A percentile compares a stretch with the other conserved stretches of the same genome.
phyloP scores from a whole-genome alignment of 129 eudicot genomes.

The Lactuca saligna region DNA sequence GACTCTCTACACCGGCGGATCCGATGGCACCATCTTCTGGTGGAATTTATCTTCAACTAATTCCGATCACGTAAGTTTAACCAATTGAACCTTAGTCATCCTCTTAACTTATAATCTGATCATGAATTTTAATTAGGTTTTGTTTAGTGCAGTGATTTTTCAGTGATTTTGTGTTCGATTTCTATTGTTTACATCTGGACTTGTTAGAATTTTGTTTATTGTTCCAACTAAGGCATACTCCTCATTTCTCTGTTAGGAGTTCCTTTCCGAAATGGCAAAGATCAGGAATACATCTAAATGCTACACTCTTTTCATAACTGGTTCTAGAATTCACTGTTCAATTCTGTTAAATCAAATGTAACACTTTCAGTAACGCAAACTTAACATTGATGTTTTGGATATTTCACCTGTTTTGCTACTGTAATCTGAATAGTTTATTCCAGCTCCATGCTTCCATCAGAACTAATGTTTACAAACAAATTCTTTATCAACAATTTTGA shows the following conservation, averaged over 20 bases:
- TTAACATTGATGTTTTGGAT: slow-evolving; percentile 7
- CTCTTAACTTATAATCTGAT: neutral
- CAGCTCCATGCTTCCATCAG: no score
- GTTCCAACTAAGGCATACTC: slow-evolving; percentile 9
- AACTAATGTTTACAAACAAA: no score
- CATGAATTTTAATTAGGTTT: slow-evolving; percentile 23
- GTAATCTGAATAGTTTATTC: neutral
- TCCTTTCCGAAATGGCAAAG: neutral
- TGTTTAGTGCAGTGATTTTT: slow-evolving; percentile 18
- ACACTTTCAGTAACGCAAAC: neutral
- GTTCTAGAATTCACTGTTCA: neutral
- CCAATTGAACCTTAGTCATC: slow-evolving; percentile 6
- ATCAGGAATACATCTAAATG: neutral
- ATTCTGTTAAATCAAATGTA: neutral
- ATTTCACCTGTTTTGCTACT: neutral
- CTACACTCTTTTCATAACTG: neutral
- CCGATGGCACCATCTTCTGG: slow-evolving; percentile 99
- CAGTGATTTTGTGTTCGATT: neutral
- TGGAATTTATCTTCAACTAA: slow-evolving; percentile 63
- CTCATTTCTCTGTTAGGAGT: slow-evolving; percentile 10
- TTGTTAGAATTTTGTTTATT: slow-evolving; percentile 3
- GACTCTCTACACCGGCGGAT: slow-evolving; percentile 95
- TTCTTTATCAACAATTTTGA: no score
- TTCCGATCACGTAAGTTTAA: slow-evolving; percentile 38
- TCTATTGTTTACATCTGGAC: neutral